These are phyloP conservation scores for Chrysanthemum makinoi DNA, from an alignment of 129 eudicot species.

Conservation along the genomic window DNA sequence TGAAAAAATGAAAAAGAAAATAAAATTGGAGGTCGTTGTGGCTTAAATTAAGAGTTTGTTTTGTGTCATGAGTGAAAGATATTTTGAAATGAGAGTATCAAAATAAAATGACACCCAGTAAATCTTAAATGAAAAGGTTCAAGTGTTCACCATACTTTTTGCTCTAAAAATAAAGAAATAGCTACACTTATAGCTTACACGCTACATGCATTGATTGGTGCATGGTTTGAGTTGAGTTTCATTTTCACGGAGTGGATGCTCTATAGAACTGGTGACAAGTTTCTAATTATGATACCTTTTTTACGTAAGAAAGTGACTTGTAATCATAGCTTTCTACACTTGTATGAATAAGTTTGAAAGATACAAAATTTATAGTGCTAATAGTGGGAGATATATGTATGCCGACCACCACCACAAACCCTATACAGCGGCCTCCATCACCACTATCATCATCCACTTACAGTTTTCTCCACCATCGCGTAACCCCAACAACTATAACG, in stretches of 20 bases:
- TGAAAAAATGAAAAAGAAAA: too few species aligned
- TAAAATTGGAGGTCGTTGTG: too few species aligned
- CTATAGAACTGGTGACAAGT: slow-evolving; percentile 16
- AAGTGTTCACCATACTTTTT: too few species aligned
- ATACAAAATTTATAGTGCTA: neutral
- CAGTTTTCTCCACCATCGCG: slow-evolving; percentile 2
- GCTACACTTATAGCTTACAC: neutral
- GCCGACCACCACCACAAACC: slow-evolving; percentile 20
- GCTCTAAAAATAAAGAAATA: too few species aligned
- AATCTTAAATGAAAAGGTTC: too few species aligned
- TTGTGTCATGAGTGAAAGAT: too few species aligned
- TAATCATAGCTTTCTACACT: slow-evolving; percentile 29
- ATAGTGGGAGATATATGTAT: slow-evolving; percentile 20
- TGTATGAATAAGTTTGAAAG: slow-evolving; percentile 15
- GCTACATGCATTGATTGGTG: neutral
- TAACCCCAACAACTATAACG: slow-evolving; percentile 23
- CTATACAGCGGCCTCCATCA: neutral
- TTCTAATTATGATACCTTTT: slow-evolving; percentile 12
- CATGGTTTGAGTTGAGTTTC: slow-evolving; percentile 6
- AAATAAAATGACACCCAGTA: too few species aligned
- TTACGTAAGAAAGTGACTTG: slow-evolving; percentile 15
- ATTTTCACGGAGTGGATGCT: slow-evolving; percentile 18
- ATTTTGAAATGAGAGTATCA: too few species aligned
- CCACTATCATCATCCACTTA: slow-evolving; percentile 17
- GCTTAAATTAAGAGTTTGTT: too few species aligned